Conservation (phyloP, 768 basidiomycete genomes). For the Omphalotus guepiniiformis region DNA sequence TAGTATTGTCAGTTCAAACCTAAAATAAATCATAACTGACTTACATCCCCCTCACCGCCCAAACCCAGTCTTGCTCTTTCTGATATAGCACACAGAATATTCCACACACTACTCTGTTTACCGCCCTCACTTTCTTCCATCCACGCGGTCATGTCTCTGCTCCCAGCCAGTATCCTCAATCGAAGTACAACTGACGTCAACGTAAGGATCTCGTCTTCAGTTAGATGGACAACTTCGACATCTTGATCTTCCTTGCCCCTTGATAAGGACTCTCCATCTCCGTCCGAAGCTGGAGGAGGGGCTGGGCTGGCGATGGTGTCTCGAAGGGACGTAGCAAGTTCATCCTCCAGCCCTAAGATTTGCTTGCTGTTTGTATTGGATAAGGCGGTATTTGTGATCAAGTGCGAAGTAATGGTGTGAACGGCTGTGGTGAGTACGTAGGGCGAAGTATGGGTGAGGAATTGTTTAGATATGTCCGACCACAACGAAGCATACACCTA, state of each 20-base stretch:
- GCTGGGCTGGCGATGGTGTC: slow-evolving; percentile 62
- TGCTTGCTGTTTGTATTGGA: slow-evolving; percentile 84
- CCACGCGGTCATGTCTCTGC: slow-evolving; percentile 70
- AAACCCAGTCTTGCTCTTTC: slow-evolving; percentile 87
- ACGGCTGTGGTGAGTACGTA: slow-evolving; percentile 74
- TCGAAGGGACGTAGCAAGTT: slow-evolving; percentile 71
- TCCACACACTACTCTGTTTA: slow-evolving; percentile 87
- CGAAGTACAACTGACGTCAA: slow-evolving; percentile 71
- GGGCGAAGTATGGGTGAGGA: slow-evolving; percentile 79
- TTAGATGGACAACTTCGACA: slow-evolving; percentile 76
- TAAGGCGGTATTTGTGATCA: slow-evolving; percentile 71
- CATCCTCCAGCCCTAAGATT: slow-evolving; percentile 86
- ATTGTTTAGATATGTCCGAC: slow-evolving; percentile 93
- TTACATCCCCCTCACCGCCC: slow-evolving; percentile 83
- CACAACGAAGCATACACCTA: slow-evolving; percentile 86
- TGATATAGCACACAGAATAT: slow-evolving; percentile 78
- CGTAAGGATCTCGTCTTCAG: slow-evolving; percentile 77
- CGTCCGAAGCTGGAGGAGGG: not conserved
- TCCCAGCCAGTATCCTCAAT: slow-evolving; percentile 59
- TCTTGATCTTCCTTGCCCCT: slow-evolving; percentile 34
- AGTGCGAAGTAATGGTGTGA: slow-evolving; percentile 55
- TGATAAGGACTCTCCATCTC: not conserved
- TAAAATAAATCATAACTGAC: slow-evolving; percentile 27
- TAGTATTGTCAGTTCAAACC: slow-evolving; percentile 6
- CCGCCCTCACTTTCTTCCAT: slow-evolving; percentile 91